Conservation (phyloP, 352 stramenopile genomes). For the Globisporangium cystogenes region DNA sequence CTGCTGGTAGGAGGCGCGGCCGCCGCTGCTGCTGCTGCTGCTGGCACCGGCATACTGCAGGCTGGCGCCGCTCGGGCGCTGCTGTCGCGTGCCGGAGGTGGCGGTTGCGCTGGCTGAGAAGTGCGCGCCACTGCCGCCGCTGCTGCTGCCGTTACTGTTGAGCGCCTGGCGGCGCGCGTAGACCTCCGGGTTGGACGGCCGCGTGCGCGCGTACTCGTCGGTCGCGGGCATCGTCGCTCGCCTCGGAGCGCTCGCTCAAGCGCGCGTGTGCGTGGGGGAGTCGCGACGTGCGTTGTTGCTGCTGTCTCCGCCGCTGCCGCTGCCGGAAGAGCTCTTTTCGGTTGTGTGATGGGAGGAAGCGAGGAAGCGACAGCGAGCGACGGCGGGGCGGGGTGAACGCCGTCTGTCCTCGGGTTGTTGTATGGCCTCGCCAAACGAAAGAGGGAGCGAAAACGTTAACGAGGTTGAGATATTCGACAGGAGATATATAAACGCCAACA, state of each 20-base stretch:
- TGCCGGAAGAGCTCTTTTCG: not conserved
- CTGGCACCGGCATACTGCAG: not conserved
- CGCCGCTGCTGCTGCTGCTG: conserved; percentile 3
- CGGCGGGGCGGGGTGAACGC: not conserved
- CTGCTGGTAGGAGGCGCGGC: conserved; percentile 23
- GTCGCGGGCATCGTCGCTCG: conserved; percentile 17
- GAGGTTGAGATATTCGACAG: too few species aligned
- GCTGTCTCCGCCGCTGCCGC: not conserved
- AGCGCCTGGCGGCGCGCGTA: conserved; percentile 14
- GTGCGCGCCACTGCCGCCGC: conserved; percentile 7
- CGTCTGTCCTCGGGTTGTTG: not conserved
- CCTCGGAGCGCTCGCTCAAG: too few species aligned
- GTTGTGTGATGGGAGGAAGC: not conserved
- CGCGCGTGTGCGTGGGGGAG: too few species aligned
- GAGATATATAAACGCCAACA: too few species aligned
- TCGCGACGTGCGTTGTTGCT: not conserved
- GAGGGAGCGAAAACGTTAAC: too few species aligned
- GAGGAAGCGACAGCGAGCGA: not conserved
- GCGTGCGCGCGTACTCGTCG: conserved; percentile 28
- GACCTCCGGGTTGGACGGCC: conserved; percentile 21
- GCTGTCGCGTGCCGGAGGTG: conserved; percentile 3
- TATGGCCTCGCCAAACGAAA: not conserved
- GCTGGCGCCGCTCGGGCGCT: conserved; percentile 10
- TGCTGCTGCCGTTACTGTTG: conserved; percentile 4
- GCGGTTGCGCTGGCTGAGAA: conserved; percentile 6